phyloP scores from a whole-genome alignment of 257 asterid species.

The Plectranthus barbatus region DNA sequence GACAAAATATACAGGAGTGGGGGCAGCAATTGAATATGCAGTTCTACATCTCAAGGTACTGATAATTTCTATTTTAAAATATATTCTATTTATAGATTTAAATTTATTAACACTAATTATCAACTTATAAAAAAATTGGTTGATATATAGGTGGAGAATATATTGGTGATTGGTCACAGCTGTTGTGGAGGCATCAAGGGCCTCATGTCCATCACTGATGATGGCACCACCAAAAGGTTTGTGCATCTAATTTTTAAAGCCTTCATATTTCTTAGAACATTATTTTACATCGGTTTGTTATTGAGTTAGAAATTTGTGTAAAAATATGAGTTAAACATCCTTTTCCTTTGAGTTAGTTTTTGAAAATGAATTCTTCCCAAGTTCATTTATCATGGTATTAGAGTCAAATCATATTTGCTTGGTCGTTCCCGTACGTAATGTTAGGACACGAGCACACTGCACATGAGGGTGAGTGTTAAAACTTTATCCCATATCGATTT shows the following conservation, averaged over 20 bases:
- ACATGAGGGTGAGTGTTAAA: too few relatives aligned
- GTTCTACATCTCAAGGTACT: constrained; percentile 73
- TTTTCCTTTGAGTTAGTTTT: too few relatives aligned
- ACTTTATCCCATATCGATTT: too few relatives aligned
- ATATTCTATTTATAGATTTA: background rate
- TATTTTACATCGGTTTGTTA: too few relatives aligned
- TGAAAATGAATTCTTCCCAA: too few relatives aligned
- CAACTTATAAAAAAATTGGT: background rate
- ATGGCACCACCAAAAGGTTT: constrained; percentile 60
- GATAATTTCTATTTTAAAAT: background rate
- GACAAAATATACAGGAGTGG: constrained; percentile 69
- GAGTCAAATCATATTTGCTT: too few relatives aligned
- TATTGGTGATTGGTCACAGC: constrained; percentile 90
- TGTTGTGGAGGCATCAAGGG: constrained; percentile 94
- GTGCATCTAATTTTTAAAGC: background rate
- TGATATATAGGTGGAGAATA: constrained; percentile 55
- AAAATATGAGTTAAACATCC: too few relatives aligned
- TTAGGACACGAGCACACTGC: too few relatives aligned
- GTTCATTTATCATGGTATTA: too few relatives aligned
- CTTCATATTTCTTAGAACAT: too few relatives aligned
- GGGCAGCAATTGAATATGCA: constrained; percentile 92
- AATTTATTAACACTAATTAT: background rate
- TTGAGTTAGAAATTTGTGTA: too few relatives aligned
- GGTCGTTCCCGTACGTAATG: too few relatives aligned
- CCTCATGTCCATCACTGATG: constrained; percentile 84